phyloP scores from a whole-genome alignment of 129 eudicot species.

The Lactuca sativa region DNA sequence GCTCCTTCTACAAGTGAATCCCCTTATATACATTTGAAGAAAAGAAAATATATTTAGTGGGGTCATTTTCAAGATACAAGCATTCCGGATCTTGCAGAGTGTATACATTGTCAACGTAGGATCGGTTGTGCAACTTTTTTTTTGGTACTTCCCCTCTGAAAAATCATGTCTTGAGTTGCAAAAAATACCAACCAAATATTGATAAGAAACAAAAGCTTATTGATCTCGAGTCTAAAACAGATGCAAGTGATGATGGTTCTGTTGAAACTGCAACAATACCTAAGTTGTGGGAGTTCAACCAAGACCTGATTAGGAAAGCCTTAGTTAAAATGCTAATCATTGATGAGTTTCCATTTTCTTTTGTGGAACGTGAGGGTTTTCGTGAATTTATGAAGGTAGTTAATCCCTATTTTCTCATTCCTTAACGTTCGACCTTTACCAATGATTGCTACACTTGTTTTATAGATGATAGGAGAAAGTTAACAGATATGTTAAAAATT shows the following conservation, averaged over 20 bases:
- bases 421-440: too few species aligned
- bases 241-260: too few species aligned
- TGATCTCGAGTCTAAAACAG: background rate
- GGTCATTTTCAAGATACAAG: background rate
- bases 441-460: background rate
- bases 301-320: background rate
- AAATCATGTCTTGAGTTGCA: too few species aligned
- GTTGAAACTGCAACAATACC: too few species aligned
- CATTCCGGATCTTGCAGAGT: background rate
- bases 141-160: too few species aligned
- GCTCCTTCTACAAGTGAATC: background rate
- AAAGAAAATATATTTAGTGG: background rate
- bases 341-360: too few species aligned
- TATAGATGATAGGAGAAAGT: background rate
- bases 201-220: background rate
- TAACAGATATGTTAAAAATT: background rate
- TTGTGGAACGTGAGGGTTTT: background rate
- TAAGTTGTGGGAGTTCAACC: too few species aligned
- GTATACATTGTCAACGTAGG: too few species aligned
- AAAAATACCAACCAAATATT: background rate
- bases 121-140: too few species aligned
- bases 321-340: background rate
- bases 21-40: background rate
- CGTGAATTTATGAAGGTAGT: background rate
- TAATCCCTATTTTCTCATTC: background rate